phyloP scores from a whole-genome alignment of 306 rosid species.

The Canavalia gladiata region DNA sequence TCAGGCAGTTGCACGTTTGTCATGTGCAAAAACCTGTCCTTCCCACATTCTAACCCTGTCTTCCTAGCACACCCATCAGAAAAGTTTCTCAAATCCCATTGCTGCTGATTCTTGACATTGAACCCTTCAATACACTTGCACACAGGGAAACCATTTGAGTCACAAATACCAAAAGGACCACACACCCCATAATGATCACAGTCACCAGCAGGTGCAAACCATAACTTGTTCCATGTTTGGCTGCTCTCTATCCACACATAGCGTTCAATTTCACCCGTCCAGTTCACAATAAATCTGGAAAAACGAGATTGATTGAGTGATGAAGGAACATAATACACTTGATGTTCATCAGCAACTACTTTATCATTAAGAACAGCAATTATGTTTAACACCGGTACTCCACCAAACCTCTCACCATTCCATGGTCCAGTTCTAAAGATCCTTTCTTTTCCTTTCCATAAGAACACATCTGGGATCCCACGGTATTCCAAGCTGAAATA shows the following conservation, averaged over 20 bases:
- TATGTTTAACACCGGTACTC: constrained; percentile 54
- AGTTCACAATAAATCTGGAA: constrained; percentile 53
- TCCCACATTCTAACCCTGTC: constrained; percentile 23
- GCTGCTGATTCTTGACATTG: constrained; percentile 44
- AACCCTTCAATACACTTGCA: constrained; percentile 65
- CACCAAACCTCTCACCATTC: constrained; percentile 66
- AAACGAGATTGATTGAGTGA: background rate
- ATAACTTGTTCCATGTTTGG: constrained; percentile 51
- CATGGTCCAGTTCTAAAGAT: constrained; percentile 66
- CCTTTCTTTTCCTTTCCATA: constrained; percentile 33
- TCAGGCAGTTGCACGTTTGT: constrained; percentile 38
- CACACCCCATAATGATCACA: constrained; percentile 57
- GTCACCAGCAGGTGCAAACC: constrained; percentile 58
- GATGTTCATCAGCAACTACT: constrained; percentile 37
- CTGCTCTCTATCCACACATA: constrained; percentile 50
- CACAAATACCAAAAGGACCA: constrained; percentile 74
- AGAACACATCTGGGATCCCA: constrained; percentile 65
- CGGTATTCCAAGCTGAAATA: constrained; percentile 51
- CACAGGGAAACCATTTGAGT: constrained; percentile 60
- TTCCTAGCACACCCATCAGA: constrained; percentile 46
- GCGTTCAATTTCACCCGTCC: constrained; percentile 48
- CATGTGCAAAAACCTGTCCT: constrained; percentile 30
- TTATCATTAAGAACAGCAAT: constrained; percentile 32
- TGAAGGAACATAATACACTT: constrained; percentile 55
- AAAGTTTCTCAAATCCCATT: constrained; percentile 64